Percentiles rank a stretch among this genome's conserved stretches.
Evolutionary conservation across 352 stramenopile genomes (phyloP).

Genomic region (Pythium phragmitis): DNA sequence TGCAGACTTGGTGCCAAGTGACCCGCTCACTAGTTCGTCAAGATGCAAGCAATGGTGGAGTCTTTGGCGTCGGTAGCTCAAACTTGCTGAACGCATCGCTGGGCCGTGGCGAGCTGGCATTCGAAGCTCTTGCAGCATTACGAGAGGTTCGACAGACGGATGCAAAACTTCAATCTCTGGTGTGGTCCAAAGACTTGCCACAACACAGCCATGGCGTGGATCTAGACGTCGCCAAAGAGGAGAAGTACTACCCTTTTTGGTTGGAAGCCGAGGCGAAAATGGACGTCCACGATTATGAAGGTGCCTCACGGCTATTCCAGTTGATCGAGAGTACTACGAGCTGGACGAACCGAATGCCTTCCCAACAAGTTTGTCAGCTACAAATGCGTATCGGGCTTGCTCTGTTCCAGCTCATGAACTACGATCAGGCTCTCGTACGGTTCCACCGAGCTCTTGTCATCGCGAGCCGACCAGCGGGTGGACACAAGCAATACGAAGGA

Average conservation of each 20-base stretch:
- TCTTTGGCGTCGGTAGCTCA: slow-evolving; percentile 45
- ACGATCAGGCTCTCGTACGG: slow-evolving; percentile 48
- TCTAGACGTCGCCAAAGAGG: slow-evolving; percentile 11
- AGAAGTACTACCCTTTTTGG: slow-evolving; percentile 46
- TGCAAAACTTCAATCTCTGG: slow-evolving; percentile 33
- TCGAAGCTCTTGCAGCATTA: slow-evolving; percentile 45
- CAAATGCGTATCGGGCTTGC: slow-evolving; percentile 41
- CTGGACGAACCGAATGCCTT: slow-evolving; percentile 43
- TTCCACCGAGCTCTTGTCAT: slow-evolving; percentile 50
- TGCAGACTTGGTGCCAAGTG: slow-evolving; percentile 35
- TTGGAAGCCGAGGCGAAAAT: slow-evolving; percentile 63
- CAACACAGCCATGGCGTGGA: not conserved
- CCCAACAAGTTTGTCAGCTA: slow-evolving; percentile 29
- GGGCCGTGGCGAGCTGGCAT: slow-evolving; percentile 45
- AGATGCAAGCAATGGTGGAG: slow-evolving; percentile 7
- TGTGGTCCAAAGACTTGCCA: slow-evolving; percentile 44
- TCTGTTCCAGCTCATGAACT: slow-evolving; percentile 37
- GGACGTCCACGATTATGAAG: slow-evolving; percentile 48
- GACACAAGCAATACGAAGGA: slow-evolving; percentile 36
- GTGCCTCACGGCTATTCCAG: slow-evolving; percentile 43
- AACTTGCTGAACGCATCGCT: slow-evolving; percentile 47
- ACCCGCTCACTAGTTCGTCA: slow-evolving; percentile 11
- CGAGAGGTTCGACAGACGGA: slow-evolving; percentile 44
- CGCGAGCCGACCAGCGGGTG: slow-evolving; percentile 27
- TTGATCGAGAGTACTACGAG: slow-evolving; percentile 36